Base-by-base conservation (phyloP, 2,329 filamentous ascomycete species). In the Trichoderma endophyticum region DNA sequence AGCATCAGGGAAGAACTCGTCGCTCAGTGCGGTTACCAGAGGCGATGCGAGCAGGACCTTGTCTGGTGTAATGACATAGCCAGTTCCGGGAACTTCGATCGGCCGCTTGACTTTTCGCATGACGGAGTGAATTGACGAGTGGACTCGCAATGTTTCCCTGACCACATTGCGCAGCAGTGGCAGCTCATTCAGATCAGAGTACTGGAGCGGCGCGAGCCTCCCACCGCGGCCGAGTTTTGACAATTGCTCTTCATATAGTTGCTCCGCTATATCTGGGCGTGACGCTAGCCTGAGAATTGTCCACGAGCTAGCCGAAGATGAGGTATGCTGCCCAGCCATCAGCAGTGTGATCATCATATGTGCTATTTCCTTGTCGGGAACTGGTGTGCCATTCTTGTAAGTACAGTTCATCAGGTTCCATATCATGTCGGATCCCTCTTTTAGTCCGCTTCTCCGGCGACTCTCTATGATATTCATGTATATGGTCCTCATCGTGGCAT, bases 331-430 rank as follows among this genome's bases (percentile, higher is more conserved):
- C 71, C 94, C 94, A 73, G 93, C 94, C 93, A 97, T 97, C 73
- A 97, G 89, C 26, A 97, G 87, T 6, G 93, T 93, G 81, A 97
- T 97, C 93, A 97, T 95, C 88, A 97, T 95, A 83, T 96, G 92
- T 26, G 94, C 93, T 72, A 97, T 88, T 81, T 97, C 93, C 77
- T 91, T 87, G 78, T 97, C 94, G 18, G 94, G 91, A n/a, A 97
- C 86, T 6, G 86, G 86, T 51, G 85, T 90, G 36, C 36, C 36
- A 39, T 39, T 39, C 36, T 39, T 39, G 15, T 39, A 39, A 39
- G 36, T 18, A 39, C 15, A 8, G 36, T 39, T 39, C 36, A 39
- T 39, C 34, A 39, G 15, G 36, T 39, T 39, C 36, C 36, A 39
- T 18, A 39, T 39, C 36, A 39, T 39, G 15, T 39, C 36, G 15